phyloP scores from a whole-genome alignment of 1,139 yeast species.

The Taphrina betulina region DNA sequence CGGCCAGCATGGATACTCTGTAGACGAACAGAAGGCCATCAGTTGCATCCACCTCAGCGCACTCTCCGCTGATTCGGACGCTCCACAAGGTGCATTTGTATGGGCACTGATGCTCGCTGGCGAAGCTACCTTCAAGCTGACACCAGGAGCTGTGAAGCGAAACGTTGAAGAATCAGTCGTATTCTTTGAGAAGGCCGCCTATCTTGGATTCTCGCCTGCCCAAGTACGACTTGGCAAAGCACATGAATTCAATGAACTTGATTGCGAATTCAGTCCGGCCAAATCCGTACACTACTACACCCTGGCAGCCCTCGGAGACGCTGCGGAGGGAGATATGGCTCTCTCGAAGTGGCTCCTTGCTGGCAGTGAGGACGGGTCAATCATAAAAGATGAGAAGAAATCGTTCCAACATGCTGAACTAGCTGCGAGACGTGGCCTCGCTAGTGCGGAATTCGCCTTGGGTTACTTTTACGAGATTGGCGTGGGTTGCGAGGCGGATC shows the following conservation, averaged over 20 bases:
- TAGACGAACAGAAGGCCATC: constrained; percentile 42
- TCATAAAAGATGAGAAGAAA: constrained; percentile 49
- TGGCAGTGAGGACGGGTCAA: constrained; percentile 40
- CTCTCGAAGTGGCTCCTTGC: constrained; percentile 48
- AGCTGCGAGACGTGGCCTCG: constrained; percentile 44
- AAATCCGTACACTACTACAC: constrained; percentile 47
- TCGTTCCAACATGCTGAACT: constrained; percentile 46
- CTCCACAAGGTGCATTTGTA: constrained; percentile 47
- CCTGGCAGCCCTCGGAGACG: constrained; percentile 48
- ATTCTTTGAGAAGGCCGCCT: constrained; percentile 47
- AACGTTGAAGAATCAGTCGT: constrained; percentile 53
- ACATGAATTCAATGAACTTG: constrained; percentile 46
- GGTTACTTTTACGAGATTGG: constrained; percentile 50
- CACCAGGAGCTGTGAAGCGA: constrained; percentile 21
- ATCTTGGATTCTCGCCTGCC: constrained; percentile 47
- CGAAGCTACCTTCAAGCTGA: constrained; percentile 41
- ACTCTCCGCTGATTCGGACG: constrained; percentile 45
- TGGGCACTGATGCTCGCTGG: constrained; percentile 46
- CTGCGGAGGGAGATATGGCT: constrained; percentile 42
- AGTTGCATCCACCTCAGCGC: constrained; percentile 43
- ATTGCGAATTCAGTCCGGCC: constrained; percentile 43
- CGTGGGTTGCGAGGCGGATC: constrained; percentile 57
- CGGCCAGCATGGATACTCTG: constrained; percentile 43
- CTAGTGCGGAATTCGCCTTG: constrained; percentile 47
- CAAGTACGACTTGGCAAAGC: constrained; percentile 47